Evolutionary conservation across 805 yeast genomes (phyloP), one percentile per base, ranked within the genome.

Genomic region (Ogataea siamensis): DNA sequence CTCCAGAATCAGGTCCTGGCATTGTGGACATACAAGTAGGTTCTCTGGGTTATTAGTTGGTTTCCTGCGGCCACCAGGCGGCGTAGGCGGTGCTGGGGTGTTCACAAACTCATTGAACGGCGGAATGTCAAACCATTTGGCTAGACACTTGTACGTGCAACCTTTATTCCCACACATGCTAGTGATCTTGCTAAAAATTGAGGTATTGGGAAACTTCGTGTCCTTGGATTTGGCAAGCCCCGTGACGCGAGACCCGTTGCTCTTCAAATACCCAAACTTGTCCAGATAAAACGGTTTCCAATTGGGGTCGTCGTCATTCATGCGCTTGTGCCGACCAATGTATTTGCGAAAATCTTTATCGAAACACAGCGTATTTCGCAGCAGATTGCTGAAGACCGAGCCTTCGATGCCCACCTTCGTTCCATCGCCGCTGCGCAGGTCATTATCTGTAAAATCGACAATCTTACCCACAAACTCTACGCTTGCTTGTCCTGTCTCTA

Each of bases 91-190:
- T 2, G 61, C 50, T 3, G 64, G 64, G 0, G 60, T 55, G 34
- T 50, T 53, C 18, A 50, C 47, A 32, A 53, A 57, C 32, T 60
- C 60, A 40, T 59, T 60, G 39, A 63, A 59, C 4, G 68, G 68
- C 0, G 67, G 66, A 12, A 63, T 45, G 11, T 54, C 60, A 49
- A 59, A 62, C 68, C 68, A 63, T 39, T 55, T 60, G 3, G 61
- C 49, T 15, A 63, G 41, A 8, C 55, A 40, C 38, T 58, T 60
- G 37, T 43, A 54, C 5, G 48, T 36, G 6, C 51, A 51, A 7
- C 54, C 51, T 27, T 51, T 54, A 28, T 54, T 51, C 11, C 57
- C 57, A 33, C 55, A 52, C 38, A 49, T 47, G 26, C 42, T 33
- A 17, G 57, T 42, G 12, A 51, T 44, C 26, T 51, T 54, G 36